Evolutionary conservation across 495 filamentous ascomycete genomes (phyloP), one percentile per base, ranked within the genome.

Genomic region (Bacidia rubella): DNA sequence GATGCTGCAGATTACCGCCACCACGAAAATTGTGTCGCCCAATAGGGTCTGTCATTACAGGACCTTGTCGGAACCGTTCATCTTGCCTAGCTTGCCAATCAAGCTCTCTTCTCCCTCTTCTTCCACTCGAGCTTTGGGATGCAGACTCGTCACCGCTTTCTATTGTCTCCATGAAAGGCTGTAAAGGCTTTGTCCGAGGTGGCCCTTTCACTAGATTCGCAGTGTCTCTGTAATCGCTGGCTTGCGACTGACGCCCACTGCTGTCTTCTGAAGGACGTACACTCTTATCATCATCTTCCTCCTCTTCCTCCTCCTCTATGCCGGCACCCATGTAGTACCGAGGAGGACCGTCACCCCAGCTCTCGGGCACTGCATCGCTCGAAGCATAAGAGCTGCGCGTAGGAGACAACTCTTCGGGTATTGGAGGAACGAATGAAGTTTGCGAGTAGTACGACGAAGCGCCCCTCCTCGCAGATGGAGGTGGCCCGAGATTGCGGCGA

Each of bases 401-500:
- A 27, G 78, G 71, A 1, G 77, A 73, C 47, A 77, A 73, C 61
- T 95, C 89, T 65, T 96, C 90, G 1, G 81, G 85, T 51, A 96
- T 95, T 1, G 90, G 90, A 7, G 90, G 86, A 3, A 95, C 87
- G 52, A 74, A 86, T 1, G 85, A 87, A 51, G 74, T 75, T 17
- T 17, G 12, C 10, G 73, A 68, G 49, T 76, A 88, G 57, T 86
- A 87, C 29, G 81, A 84, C n/a, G 83, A 79, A 1, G 81, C 80
- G 0, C 83, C 86, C 57, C 83, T 71, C 58, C 85, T 72, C 12
- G 83, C 72, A 38, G 79, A 81, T 19, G 84, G 84, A 19, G 64
- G 68, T 23, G 67, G 68, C 24, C 64, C 63, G 0, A 62, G 60
- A 26, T 58, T 65, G 20, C 53, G 45, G 11, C 63, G 66, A 38